Base-by-base conservation (phyloP, 805 yeast genomes). In the Priceomyces medius region DNA sequence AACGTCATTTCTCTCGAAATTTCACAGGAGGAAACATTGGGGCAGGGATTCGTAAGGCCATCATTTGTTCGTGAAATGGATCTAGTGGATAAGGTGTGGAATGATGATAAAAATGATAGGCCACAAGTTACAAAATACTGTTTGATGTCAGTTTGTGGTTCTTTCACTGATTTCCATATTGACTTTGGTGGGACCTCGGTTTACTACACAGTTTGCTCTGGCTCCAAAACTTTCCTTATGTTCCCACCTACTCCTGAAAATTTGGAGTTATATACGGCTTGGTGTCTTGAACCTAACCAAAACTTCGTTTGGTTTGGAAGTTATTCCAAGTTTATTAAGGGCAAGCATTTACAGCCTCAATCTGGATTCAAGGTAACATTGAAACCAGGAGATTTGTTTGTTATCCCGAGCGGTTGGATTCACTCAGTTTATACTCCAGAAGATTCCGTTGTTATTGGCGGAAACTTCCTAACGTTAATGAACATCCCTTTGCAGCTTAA, bases 171-270 rank as follows among this genome's bases (percentile, higher is more conserved):
- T 58, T 89, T 88, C 63, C 97, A 89, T 60, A 71, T 89, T 32
- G 97, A 89, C 59, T 89, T 89, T 59, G 93, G 95, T 2, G 97
- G 96, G 0, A 86, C 96, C 0, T 85, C 93, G 1, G 97, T 89
- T 4, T 89, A 87, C 58, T 89, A 89, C 61, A 87, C 91, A 2
- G 80, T 89, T 3, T 63, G 89, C 12, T 65, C 73, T n/a, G 97
- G 97, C 1, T 51, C 65, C 3, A 89, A 89, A 54, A 74, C 80
- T 23, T 89, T 89, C 54, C 59, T 88, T 35, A 77, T 89, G 74
- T 80, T 74, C 51, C 96, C 95, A 0, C 96, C 96, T 2, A 80
- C 95, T 0, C 58, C 64, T 2, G 50, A 59, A 10, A 89, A 88
- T 51, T 67, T 88, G 38, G 56, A 66, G 12, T 69, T 75, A 24